These are phyloP conservation scores for Mycena indigotica DNA, from an alignment of 768 basidiomycete genomes.

Conservation along the genomic window DNA sequence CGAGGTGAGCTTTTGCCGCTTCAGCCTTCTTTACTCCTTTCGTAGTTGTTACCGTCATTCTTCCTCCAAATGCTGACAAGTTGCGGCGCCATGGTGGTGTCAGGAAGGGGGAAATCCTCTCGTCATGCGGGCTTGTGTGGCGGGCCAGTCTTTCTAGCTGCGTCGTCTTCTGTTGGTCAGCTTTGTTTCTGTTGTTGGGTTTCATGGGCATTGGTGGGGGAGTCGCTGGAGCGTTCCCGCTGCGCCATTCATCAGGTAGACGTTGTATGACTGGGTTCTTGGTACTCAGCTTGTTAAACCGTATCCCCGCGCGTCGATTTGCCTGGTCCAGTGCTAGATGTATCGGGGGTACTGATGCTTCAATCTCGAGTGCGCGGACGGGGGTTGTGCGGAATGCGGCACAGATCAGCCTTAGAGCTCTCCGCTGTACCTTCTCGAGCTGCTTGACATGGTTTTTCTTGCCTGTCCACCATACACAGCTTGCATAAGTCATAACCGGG, in stretches of 20 bases:
- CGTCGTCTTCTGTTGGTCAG: conserved; percentile 1
- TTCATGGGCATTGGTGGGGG: conserved; percentile 13
- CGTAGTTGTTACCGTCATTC: neutral
- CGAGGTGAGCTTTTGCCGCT: neutral
- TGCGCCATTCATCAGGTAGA: conserved; percentile 10
- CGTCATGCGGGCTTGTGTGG: conserved; percentile 2
- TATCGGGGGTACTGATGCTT: conserved; percentile 24
- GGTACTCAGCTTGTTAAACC: conserved; percentile 5
- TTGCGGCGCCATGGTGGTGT: neutral
- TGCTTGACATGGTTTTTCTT: conserved; percentile 14
- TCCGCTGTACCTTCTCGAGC: conserved; percentile 21
- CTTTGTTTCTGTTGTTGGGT: neutral
- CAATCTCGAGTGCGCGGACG: conserved; percentile 27
- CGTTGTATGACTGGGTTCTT: conserved; percentile 18
- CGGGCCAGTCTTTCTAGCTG: conserved; percentile 1
- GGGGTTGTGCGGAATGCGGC: conserved; percentile 30
- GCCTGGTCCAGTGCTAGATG: conserved; percentile 2
- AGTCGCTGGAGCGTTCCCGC: neutral
- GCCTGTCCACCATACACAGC: conserved; percentile 29
- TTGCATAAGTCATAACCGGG: conserved; percentile 28
- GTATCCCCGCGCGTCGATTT: neutral
- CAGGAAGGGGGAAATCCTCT: conserved; percentile 1
- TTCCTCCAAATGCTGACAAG: neutral
- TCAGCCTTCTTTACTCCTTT: neutral
- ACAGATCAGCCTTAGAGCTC: conserved; percentile 23